Conservation (phyloP, 306 rosid genomes). For the Corylus avellana region DNA sequence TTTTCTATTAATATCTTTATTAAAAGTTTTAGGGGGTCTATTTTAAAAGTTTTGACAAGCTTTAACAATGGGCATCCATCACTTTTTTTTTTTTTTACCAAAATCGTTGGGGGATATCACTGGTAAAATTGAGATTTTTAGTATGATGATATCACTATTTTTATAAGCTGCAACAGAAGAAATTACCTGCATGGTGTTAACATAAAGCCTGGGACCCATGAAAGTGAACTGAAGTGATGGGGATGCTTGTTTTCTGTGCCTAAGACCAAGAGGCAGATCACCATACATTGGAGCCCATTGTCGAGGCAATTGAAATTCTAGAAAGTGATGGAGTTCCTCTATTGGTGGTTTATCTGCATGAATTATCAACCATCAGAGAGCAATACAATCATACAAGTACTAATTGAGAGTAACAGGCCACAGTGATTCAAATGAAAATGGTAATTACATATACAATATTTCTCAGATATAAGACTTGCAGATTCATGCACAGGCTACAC, state of each 20-base stretch:
- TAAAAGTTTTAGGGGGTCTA: too few species aligned
- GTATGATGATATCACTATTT: background rate
- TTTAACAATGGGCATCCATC: too few species aligned
- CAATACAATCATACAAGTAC: background rate
- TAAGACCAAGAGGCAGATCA: constrained; percentile 75
- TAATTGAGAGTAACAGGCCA: background rate
- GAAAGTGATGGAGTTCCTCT: constrained; percentile 89
- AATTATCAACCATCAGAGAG: constrained; percentile 25
- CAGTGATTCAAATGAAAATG: background rate
- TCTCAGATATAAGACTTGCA: background rate
- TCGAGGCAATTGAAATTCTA: constrained; percentile 85
- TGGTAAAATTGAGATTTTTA: background rate
- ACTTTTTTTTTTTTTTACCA: too few species aligned
- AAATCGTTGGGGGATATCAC: background rate
- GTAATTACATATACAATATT: background rate
- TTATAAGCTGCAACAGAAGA: background rate
- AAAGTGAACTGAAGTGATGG: constrained; percentile 81
- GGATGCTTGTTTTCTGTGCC: constrained; percentile 51
- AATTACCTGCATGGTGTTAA: constrained; percentile 77
- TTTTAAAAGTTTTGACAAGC: too few species aligned
- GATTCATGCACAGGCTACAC: background rate
- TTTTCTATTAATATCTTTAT: too few species aligned
- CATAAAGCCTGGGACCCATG: constrained; percentile 88
- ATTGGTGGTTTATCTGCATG: constrained; percentile 82
- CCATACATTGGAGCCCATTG: constrained; percentile 94